A percentile compares a stretch with the other conserved stretches of the same genome.
Evolutionary conservation across 2,329 filamentous ascomycete genomes (phyloP).

Genomic region (Colletotrichum truncatum): DNA sequence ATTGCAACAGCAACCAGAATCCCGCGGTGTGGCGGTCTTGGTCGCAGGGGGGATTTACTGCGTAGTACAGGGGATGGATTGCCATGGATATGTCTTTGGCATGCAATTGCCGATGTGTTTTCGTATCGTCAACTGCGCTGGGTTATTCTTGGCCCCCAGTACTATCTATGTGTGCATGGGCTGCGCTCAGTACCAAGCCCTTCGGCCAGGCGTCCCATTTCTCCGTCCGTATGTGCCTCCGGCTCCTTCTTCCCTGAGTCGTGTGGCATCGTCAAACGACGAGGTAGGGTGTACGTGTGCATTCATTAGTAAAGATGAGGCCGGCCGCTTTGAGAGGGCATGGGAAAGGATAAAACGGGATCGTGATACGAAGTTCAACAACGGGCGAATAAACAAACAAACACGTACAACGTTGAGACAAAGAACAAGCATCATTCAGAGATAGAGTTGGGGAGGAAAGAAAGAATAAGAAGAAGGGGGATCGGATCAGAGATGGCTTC

Average conservation of each 20-base stretch:
- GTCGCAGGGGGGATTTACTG: background rate
- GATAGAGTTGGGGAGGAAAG: constrained; percentile 13
- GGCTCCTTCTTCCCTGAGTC: background rate
- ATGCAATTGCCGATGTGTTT: constrained; percentile 1
- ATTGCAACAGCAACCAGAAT: background rate
- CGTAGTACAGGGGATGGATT: background rate
- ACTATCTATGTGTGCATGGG: constrained; percentile 22
- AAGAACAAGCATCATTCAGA: background rate
- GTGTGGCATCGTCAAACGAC: background rate
- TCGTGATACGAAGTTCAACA: too few species aligned
- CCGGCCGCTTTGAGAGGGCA: too few species aligned
- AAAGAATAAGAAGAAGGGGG: too few species aligned
- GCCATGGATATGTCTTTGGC: constrained; percentile 5
- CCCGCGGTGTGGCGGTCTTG: background rate
- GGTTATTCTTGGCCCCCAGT: constrained; percentile 16
- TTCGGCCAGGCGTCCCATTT: background rate
- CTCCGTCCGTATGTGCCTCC: background rate
- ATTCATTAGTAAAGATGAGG: background rate
- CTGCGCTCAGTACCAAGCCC: constrained; percentile 16
- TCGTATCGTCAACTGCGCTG: too few species aligned
- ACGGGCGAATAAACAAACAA: too few species aligned
- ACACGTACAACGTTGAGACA: background rate
- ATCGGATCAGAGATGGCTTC: constrained; percentile 1
- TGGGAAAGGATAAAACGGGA: background rate
- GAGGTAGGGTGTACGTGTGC: background rate